Base-by-base conservation (phyloP, 306 rosid species). In the Quercus aquifolioides region DNA sequence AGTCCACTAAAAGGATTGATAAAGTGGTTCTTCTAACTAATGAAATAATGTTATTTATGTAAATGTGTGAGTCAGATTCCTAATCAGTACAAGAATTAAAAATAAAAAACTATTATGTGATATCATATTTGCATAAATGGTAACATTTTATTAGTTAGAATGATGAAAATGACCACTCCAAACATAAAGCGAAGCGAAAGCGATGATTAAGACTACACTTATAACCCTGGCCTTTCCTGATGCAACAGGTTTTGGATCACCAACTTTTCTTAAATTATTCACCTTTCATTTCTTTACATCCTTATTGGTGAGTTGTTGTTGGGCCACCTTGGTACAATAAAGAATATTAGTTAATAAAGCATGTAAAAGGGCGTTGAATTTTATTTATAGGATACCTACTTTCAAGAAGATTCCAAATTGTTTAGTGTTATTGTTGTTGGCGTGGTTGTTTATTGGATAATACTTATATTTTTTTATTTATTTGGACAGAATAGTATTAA, bases 181-280 rank as follows among this genome's bases (percentile, higher is more conserved):
- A 30, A 74, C 81, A 79, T 26, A 71, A 52, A 23, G 49, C 60
- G 2, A 69, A 74, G 72, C 21, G 30, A 3, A 69, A 74, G 72
- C 18, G 35, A 12, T 82, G 91, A 86, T 82, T 58, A 69, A 43
- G 90, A 86, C 94, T 76, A 67, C 55, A 71, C 86, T 81, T 73
- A 11, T 83, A 79, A 11, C 67, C 81, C 57, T 70, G 12, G 46
- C 46, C 46, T 41, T 9, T 41, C 0, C 0, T 64, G 71, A 62
- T 25, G 80, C 72, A 78, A 71, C 74, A 41, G 69, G 75, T 81
- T 79, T 80, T 63, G 20, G 76, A 73, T 83, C 80, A 82, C 70
- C 87, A 30, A 81, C 82, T 80, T 56, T 65, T 4, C 41, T 83
- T 74, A 73, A 76, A 52, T 33, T 11, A 49, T 30, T 71, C 80